phyloP scores from a whole-genome alignment of 1,284 basidiomycete species.

The Lentinula novae-zelandiae region DNA sequence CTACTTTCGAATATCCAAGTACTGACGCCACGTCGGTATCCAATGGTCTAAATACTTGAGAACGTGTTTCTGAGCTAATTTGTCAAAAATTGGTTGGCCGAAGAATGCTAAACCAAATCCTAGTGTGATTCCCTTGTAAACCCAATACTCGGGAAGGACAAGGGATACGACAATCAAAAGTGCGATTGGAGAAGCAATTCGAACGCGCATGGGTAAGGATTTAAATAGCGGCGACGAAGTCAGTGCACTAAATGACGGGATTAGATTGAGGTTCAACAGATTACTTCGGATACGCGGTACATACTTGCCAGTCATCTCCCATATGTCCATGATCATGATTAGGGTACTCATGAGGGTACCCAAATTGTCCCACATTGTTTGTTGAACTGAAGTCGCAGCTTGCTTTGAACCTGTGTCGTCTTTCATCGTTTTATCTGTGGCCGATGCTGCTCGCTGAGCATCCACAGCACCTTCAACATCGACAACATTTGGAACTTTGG shows the following conservation, averaged over 20 bases:
- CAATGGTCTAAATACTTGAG: not conserved
- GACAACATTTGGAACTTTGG: not conserved
- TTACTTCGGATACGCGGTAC: not conserved
- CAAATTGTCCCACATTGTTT: conserved; percentile 1
- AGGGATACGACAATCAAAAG: not conserved
- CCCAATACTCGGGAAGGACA: not conserved
- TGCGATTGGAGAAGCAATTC: not conserved
- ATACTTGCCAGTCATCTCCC: conserved; percentile 2
- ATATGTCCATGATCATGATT: not conserved
- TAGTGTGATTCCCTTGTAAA: not conserved
- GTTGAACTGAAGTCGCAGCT: not conserved
- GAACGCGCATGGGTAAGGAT: not conserved
- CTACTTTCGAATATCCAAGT: not conserved
- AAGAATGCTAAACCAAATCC: not conserved
- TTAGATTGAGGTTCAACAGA: not conserved
- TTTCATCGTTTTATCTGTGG: not conserved
- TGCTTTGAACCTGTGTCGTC: not conserved
- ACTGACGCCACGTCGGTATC: not conserved
- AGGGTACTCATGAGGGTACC: not conserved
- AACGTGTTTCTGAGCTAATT: not conserved
- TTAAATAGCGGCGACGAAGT: not conserved
- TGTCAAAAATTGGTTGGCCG: not conserved
- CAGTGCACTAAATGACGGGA: not conserved
- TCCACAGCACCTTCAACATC: not conserved
- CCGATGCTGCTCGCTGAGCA: not conserved